Evolutionary conservation across 352 stramenopile species (phyloP), one percentile per base, ranked within the genome.

Genomic region (Globisporangium paroecandrum): DNA sequence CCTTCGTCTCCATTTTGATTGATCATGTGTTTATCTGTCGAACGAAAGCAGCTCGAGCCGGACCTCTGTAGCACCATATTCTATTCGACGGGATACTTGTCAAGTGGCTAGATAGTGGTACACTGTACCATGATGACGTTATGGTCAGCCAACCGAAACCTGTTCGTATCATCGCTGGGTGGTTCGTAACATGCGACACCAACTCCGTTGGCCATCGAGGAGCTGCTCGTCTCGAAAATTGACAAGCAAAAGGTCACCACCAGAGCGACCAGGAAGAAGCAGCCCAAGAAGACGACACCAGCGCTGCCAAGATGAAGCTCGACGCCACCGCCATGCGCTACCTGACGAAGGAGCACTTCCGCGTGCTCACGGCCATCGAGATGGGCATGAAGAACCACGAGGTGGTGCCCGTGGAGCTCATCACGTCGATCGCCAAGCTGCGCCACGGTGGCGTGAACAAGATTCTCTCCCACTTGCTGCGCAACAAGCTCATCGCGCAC

Each of bases 351-450:
- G 83, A 96, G 85, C 97, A 99, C 83, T 99, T 99, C 81, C 93
- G 98, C 55, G 97, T 99, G 65, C 90, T 99, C 47, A 98, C 96
- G 57, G 97, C 98, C 53, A 97, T 99, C 58, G 98, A 99, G 79
- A 97, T 98, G 82, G 97, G 97, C 63, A 99, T 99, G 97, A 98
- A 98, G 81, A 99, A 99, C 77, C 98, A 99, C 78, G 93, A 98
- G 59, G 79, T 99, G 41, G 98, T 99, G 49, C 98, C 98, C 4
- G 79, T 98, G 64, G 85, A 97, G 67, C 85, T 99, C 25, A 98
- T 99, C 79, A 77, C 89, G 34, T 97, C 85, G 68, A 98, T 99
- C 70, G 96, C 98, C 70, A 98, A 98, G 73, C 84, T 99, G 57
- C 90, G 97, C 22, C 97, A 99, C 80, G 98, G 98, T 65, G 98